Evolutionary conservation across 2,329 filamentous ascomycete genomes (phyloP).

Genomic region (Tolypocladium sp.): DNA sequence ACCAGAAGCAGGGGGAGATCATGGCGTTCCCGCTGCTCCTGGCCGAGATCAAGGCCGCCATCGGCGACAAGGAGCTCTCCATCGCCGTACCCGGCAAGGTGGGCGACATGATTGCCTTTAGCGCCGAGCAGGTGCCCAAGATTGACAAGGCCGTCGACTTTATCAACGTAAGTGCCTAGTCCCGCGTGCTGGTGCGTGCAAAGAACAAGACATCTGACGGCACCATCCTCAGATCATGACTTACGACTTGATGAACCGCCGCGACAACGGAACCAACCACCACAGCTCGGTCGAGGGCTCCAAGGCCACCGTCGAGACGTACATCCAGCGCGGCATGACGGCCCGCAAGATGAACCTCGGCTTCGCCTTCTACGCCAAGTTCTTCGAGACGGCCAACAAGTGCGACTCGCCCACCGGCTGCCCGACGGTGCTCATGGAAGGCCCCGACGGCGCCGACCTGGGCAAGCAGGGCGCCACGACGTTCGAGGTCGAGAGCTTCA

Average conservation of each 20-base stretch:
- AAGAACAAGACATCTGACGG: background rate
- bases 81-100: constrained; percentile 56
- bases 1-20: constrained; percentile 49
- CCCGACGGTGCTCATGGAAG: constrained; percentile 48
- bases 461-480: constrained; percentile 35
- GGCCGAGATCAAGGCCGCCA: constrained; percentile 43
- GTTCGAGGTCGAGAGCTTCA: constrained; percentile 25
- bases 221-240: constrained; percentile 43
- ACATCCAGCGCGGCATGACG: constrained; percentile 46
- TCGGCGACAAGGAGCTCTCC: constrained; percentile 55
- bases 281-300: constrained; percentile 51
- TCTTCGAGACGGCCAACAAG: constrained; percentile 41
- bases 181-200: background rate
- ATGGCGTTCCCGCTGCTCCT: constrained; percentile 53
- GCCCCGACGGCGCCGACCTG: constrained; percentile 48
- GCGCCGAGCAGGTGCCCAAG: constrained; percentile 40
- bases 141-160: constrained; percentile 55
- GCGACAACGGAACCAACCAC: constrained; percentile 56
- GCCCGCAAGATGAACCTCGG: constrained; percentile 53
- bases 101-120: constrained; percentile 62
- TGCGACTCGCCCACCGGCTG: constrained; percentile 47
- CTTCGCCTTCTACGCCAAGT: constrained; percentile 62
- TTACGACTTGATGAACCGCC: constrained; percentile 66
- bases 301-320: constrained; percentile 45
- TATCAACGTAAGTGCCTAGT: constrained; percentile 38